Evolutionary conservation across 1,284 basidiomycete species (phyloP), one percentile per base, ranked within the genome.

Genomic region (Ceratobasidium sp.): DNA sequence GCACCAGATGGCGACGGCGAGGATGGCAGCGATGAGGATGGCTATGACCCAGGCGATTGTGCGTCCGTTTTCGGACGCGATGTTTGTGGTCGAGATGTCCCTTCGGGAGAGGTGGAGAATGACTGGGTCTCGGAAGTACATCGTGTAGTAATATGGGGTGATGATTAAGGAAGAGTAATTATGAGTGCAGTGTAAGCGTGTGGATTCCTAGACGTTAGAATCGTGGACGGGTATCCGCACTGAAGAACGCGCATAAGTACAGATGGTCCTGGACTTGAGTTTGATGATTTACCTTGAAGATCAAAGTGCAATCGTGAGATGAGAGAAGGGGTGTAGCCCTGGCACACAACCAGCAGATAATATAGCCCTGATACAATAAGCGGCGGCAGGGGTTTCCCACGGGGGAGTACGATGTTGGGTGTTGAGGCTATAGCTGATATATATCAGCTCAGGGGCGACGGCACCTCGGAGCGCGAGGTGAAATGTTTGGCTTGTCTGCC

Each of bases 1-100:
- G 46, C 61, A 64, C 61, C 61, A 64, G 61, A 64, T 23, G 46
- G 23, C 61, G 30, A 64, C 45, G 61, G 52, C 36, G 61, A 64
- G 26, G 4, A 64, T 45, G 26, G 61, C 61, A 16, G 34, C 45
- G 45, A 64, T 39, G 26, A 64, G 45, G 61, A 64, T 30, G 45
- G 46, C n/a, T 48, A 52, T 23, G 32, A 64, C 61, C 61, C 61
- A 64, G 46, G 61, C 61, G 45, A 64, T 64, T 4, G 46, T 48
- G 23, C 46, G 45, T 9, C 32, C 46, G 28, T 52, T 36, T 1
- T 52, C 61, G 23, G 45, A 30, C 14, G 26, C 12, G 26, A 26
- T 14, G 46, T 52, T 50, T 5, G 48, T 21, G 45, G 61, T 8
- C 12, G 57, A 34, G 32, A 39, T n/a, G 57, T 58, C 32, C 2